These are phyloP conservation scores for Saturnispora sekii DNA, from an alignment of 805 yeast genomes.

Conservation along the genomic window DNA sequence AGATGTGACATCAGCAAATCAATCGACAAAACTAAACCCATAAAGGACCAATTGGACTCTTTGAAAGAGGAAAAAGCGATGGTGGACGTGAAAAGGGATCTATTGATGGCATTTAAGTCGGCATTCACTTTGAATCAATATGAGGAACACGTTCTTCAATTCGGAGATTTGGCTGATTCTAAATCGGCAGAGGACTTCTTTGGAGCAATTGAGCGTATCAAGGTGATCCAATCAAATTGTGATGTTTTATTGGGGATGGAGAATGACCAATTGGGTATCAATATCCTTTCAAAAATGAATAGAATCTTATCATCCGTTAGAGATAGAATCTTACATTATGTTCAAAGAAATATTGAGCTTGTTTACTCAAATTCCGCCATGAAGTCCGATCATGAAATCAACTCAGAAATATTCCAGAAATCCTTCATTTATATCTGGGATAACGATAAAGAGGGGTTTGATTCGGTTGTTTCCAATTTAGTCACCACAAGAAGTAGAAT, in stretches of 20 bases:
- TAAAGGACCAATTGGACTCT: slow-evolving; percentile 14
- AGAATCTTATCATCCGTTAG: slow-evolving; percentile 42
- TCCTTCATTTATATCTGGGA: slow-evolving; percentile 23
- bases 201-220: slow-evolving; percentile 47
- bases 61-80: slow-evolving; percentile 27
- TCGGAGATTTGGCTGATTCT: slow-evolving; percentile 31
- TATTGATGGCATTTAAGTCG: slow-evolving; percentile 44
- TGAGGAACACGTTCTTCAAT: slow-evolving; percentile 44
- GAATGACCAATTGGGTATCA: slow-evolving; percentile 54
- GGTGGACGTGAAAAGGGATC: slow-evolving; percentile 39
- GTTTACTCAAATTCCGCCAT: slow-evolving; percentile 14
- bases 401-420: slow-evolving; percentile 20
- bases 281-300: slow-evolving; percentile 52
- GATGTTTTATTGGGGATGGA: slow-evolving; percentile 62
- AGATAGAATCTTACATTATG: slow-evolving; percentile 39
- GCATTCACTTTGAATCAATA: slow-evolving; percentile 61
- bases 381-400: background rate
- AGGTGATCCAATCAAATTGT: slow-evolving; percentile 55
- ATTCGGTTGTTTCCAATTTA: slow-evolving; percentile 51
- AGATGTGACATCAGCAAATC: slow-evolving; percentile 19
- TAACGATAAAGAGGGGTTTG: slow-evolving; percentile 41
- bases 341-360: slow-evolving; percentile 23
- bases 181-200: slow-evolving; percentile 45
- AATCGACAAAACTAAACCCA: slow-evolving; percentile 16
- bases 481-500: slow-evolving; percentile 57